A percentile compares a stretch with the other conserved stretches of the same genome.
Evolutionary conservation across 345 rosid genomes (phyloP).

Genomic region (Microthlaspi erraticum): DNA sequence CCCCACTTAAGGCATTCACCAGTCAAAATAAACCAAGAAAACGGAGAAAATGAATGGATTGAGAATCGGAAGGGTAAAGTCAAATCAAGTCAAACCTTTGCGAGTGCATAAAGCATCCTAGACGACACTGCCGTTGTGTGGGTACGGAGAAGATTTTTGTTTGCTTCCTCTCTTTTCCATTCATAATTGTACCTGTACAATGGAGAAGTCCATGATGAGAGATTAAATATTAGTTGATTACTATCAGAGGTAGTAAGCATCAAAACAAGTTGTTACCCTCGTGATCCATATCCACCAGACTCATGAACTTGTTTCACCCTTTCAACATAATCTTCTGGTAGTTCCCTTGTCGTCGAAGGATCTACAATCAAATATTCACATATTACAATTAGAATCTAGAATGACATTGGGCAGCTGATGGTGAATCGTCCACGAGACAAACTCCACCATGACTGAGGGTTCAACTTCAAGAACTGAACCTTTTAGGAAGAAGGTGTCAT

Average conservation of each 20-base stretch:
- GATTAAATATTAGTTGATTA: background rate
- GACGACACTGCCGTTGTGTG: slow-evolving; percentile 96
- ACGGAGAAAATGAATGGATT: background rate
- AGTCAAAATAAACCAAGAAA: slow-evolving; percentile 8
- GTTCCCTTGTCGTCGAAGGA: slow-evolving; percentile 74
- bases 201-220: slow-evolving; percentile 2
- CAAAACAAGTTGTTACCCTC: slow-evolving; percentile 59
- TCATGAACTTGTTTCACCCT: slow-evolving; percentile 80
- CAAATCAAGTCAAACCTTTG: slow-evolving; percentile 61
- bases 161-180: slow-evolving; percentile 97
- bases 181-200: slow-evolving; percentile 73
- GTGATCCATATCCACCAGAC: slow-evolving; percentile 90
- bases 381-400: background rate
- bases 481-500: slow-evolving; percentile 88
- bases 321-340: slow-evolving; percentile 90
- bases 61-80: background rate
- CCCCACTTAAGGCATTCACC: background rate
- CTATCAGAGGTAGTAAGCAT: slow-evolving; percentile 3
- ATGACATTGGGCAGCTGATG: background rate
- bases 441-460: slow-evolving; percentile 19
- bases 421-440: background rate
- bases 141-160: slow-evolving; percentile 91
- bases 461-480: slow-evolving; percentile 52
- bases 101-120: slow-evolving; percentile 85
- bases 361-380: slow-evolving; percentile 50